Evolutionary conservation across 306 rosid species (phyloP).

Genomic region (Heteromeles arbutifolia): DNA sequence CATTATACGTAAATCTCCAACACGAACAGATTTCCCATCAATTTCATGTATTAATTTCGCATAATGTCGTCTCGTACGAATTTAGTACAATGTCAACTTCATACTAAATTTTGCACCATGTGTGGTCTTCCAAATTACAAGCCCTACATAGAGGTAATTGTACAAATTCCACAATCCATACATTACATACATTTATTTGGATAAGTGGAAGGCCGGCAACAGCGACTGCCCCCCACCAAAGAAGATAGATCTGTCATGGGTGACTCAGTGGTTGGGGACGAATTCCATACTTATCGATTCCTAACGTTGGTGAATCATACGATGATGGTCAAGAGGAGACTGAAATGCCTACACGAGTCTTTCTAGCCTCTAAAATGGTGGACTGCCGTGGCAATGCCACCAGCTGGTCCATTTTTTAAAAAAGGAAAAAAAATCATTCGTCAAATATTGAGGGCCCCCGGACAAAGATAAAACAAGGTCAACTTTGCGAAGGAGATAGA

Average conservation of each 20-base stretch:
- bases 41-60: background rate
- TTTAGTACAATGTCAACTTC: background rate
- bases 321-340: too few relatives aligned
- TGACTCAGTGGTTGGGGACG: too few relatives aligned
- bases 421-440: background rate
- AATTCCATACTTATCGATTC: too few relatives aligned
- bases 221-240: background rate
- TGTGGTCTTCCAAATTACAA: background rate
- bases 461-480: slow-evolving; percentile 2
- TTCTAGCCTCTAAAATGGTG: too few relatives aligned
- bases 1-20: background rate
- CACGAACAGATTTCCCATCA: background rate
- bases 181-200: background rate
- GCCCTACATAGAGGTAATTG: background rate
- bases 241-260: background rate
- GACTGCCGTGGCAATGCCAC: rapidly evolving
- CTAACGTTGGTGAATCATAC: too few relatives aligned
- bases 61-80: background rate
- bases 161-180: background rate
- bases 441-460: background rate
- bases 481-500: background rate
- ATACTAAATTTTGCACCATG: background rate
- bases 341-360: too few relatives aligned
- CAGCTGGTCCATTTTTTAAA: rapidly evolving
- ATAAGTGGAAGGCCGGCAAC: background rate